These are phyloP conservation scores for Penstemon barbatus DNA, from an alignment of 257 asterid genomes.

Conservation along the genomic window DNA sequence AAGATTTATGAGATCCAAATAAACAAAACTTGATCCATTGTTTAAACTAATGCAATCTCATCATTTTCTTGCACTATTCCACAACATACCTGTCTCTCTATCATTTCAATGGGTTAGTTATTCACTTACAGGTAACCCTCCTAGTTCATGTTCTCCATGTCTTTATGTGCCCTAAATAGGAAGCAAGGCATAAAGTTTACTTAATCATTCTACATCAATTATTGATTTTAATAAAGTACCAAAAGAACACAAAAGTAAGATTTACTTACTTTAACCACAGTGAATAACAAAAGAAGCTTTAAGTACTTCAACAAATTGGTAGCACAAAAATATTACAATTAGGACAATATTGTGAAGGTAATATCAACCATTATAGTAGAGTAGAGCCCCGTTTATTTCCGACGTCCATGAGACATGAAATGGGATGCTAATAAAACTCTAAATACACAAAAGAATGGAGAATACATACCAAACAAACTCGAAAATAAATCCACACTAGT, in stretches of 20 bases:
- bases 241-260: not conserved
- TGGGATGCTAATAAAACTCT: conserved; percentile 51
- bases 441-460: conserved; percentile 68
- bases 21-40: conserved; percentile 10
- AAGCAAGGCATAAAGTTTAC: conserved; percentile 51
- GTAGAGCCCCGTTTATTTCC: conserved; percentile 47
- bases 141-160: conserved; percentile 40
- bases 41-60: conserved; percentile 34
- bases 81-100: conserved; percentile 13
- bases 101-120: conserved; percentile 31
- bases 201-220: conserved; percentile 29
- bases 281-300: conserved; percentile 8
- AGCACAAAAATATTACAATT: conserved; percentile 29
- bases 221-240: conserved; percentile 14
- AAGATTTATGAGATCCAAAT: conserved; percentile 20
- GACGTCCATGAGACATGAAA: conserved; percentile 34
- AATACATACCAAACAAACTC: conserved; percentile 41
- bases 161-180: conserved; percentile 38
- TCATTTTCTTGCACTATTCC: conserved; percentile 25
- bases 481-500: conserved; percentile 31
- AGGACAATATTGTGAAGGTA: conserved; percentile 9
- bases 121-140: conserved; percentile 32
- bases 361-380: conserved; percentile 7
- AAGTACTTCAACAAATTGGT: not conserved
- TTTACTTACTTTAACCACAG: conserved; percentile 2